Percentiles rank a stretch among this genome's conserved stretches.
Evolutionary conservation across 2,329 filamentous ascomycete species (phyloP).

Genomic region (Monilinia polystroma): DNA sequence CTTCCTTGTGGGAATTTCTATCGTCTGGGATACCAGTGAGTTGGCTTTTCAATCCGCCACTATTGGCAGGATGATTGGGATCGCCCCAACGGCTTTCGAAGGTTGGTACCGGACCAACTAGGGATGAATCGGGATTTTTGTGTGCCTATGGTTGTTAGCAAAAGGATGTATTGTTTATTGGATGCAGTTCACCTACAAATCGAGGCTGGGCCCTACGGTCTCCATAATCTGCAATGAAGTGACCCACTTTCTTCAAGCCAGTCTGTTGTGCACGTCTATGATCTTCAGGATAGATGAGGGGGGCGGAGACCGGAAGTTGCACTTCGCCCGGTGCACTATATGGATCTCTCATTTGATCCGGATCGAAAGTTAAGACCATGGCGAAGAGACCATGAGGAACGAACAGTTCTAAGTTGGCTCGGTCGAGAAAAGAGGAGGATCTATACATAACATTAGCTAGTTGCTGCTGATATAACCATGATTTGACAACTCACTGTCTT

Average conservation of each 20-base stretch:
- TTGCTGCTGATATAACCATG: background rate
- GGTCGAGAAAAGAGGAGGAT: slow-evolving; percentile 52
- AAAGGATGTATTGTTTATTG: accelerated
- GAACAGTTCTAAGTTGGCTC: slow-evolving; percentile 55
- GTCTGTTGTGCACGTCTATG: slow-evolving; percentile 15
- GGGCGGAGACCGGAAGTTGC: slow-evolving; percentile 6
- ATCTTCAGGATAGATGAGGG: slow-evolving; percentile 4
- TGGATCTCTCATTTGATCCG: slow-evolving; percentile 32
- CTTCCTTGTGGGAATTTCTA: background rate
- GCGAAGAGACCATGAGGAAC: slow-evolving; percentile 53
- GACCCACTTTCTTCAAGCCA: slow-evolving; percentile 43
- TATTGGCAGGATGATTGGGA: slow-evolving; percentile 11
- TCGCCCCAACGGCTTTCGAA: slow-evolving; percentile 18
- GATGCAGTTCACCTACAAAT: slow-evolving; percentile 16
- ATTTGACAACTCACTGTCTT: slow-evolving; percentile 16
- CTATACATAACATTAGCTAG: slow-evolving; percentile 21
- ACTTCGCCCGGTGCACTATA: background rate
- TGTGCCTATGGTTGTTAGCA: background rate
- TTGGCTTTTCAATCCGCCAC: slow-evolving; percentile 11
- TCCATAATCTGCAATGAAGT: slow-evolving; percentile 28
- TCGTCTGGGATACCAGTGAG: slow-evolving; percentile 15
- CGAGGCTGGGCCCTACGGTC: slow-evolving; percentile 25
- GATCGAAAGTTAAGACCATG: slow-evolving; percentile 53
- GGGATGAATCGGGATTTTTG: background rate
- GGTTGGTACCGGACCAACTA: background rate